Evolutionary conservation across 768 basidiomycete species (phyloP), one percentile per base, ranked within the genome.

Genomic region (Mycena galopus): DNA sequence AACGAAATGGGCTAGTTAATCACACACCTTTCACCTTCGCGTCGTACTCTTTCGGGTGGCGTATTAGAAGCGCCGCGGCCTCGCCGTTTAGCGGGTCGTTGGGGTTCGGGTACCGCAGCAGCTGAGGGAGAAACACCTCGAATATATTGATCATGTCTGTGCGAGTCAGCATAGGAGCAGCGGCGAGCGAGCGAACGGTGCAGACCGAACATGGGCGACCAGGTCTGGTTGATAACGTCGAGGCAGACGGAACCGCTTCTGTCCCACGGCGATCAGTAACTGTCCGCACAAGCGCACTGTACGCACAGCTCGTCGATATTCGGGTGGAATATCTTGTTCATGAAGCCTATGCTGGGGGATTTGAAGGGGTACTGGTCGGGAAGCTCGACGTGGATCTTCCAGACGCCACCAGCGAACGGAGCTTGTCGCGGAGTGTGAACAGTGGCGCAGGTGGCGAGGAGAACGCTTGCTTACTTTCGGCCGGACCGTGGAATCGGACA

Each of bases 301-400:
- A 86, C 96, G 79, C 81, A 98, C 94, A 98, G 86, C 83, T 99
- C 98, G 84, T 99, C 98, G 79, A 99, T 99, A 80, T 99, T 99
- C 23, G 98, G 98, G 78, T 99, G 98, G 81, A 98, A 99, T 82
- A 99, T 98, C 93, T 98, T 98, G 90, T 99, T 99, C 96, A 98
- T 97, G 84, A 99, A 99, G 2, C 98, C 98, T 76, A 99, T 99
- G 80, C 95, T 96, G 7, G 98, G 98, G 32, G 96, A 97, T 84
- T 99, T 99, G 91, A 93, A 99, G 2, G 98, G 98, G 80, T 99
- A 99, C 82, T 98, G 96, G 75, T 98, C 96, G 27, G 97, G 98
- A 25, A 99, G 88, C 81, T 99, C 98, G 69, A 99, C 98, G 79
- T 99, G 98, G 72, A 99, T 97, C 89, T 97, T 98, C 98, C 98